A percentile compares a stretch with the other conserved stretches of the same genome.
phyloP scores from a whole-genome alignment of 129 eudicot species.

The Centrapalus pauciflorus region DNA sequence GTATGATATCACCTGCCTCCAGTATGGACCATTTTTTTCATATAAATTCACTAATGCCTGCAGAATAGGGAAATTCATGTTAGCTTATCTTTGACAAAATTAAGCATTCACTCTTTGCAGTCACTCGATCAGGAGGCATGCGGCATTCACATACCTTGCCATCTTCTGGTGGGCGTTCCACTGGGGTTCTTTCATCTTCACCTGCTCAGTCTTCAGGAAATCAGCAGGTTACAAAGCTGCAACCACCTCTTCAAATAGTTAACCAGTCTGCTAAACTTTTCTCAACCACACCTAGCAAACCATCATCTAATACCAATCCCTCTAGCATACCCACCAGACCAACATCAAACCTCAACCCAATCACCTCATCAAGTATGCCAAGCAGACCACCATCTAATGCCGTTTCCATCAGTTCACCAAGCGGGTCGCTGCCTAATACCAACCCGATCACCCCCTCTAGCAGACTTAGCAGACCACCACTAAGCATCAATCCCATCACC shows the following conservation, averaged over 20 bases:
- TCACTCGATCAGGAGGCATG: conserved; percentile 23
- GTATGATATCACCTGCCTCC: no score
- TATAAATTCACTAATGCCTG: no score
- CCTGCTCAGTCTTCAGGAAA: conserved; percentile 26
- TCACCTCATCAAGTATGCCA: conserved; percentile 7
- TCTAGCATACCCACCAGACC: not conserved
- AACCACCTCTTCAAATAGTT: conserved; percentile 44
- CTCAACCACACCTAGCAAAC: conserved; percentile 20
- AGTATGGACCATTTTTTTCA: no score
- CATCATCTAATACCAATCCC: not conserved
- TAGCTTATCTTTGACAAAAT: not conserved
- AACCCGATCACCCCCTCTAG: conserved; percentile 1
- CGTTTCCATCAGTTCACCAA: conserved; percentile 18
- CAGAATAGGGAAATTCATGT: no score
- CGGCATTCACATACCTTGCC: conserved; percentile 40
- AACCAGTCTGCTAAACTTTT: conserved; percentile 43
- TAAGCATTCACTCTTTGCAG: conserved; percentile 24
- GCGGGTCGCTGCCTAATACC: not conserved
- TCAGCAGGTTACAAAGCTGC: conserved; percentile 23
- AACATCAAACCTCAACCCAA: no score
- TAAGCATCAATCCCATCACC: conserved; percentile 3
- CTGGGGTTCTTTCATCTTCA: conserved; percentile 23
- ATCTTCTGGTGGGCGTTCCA: conserved; percentile 15
- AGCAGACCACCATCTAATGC: conserved; percentile 35
- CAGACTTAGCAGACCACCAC: not conserved